phyloP scores from a whole-genome alignment of 805 yeast genomes.

The Candida xyloterini region DNA sequence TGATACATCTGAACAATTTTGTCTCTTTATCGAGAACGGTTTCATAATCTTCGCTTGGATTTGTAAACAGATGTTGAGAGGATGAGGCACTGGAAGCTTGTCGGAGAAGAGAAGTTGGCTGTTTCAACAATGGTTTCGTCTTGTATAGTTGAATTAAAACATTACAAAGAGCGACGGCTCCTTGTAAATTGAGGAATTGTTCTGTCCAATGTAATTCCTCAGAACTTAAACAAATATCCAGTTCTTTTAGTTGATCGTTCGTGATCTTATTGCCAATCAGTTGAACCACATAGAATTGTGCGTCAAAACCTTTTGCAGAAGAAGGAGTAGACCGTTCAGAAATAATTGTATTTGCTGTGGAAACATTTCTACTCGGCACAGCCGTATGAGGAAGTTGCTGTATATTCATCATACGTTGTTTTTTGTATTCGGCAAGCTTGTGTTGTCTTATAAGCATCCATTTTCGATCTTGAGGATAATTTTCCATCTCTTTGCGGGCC shows the following conservation, averaged over 20 bases:
- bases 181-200: constrained; percentile 77
- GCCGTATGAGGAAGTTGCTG: constrained; percentile 10
- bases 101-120: background rate
- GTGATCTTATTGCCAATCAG: constrained; percentile 69
- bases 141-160: constrained; percentile 46
- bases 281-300: constrained; percentile 78
- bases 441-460: constrained; percentile 93
- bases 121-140: constrained; percentile 28
- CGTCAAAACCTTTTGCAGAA: constrained; percentile 31
- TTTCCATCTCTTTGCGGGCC: constrained; percentile 74
- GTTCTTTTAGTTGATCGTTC: constrained; percentile 67
- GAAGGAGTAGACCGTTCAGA: constrained; percentile 11
- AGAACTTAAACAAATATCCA: constrained; percentile 90
- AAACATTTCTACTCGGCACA: constrained; percentile 14
- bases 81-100: background rate
- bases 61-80: constrained; percentile 24
- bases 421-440: constrained; percentile 69
- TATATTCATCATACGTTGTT: constrained; percentile 31
- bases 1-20: constrained; percentile 74
- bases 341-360: constrained; percentile 14
- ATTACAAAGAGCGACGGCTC: constrained; percentile 82
- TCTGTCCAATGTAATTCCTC: constrained; percentile 79
- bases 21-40: constrained; percentile 61
- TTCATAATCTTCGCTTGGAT: constrained; percentile 32
- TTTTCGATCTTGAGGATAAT: constrained; percentile 73